Evolutionary conservation across 1,139 yeast genomes (phyloP).

Genomic region (Candida dubliniensis): DNA sequence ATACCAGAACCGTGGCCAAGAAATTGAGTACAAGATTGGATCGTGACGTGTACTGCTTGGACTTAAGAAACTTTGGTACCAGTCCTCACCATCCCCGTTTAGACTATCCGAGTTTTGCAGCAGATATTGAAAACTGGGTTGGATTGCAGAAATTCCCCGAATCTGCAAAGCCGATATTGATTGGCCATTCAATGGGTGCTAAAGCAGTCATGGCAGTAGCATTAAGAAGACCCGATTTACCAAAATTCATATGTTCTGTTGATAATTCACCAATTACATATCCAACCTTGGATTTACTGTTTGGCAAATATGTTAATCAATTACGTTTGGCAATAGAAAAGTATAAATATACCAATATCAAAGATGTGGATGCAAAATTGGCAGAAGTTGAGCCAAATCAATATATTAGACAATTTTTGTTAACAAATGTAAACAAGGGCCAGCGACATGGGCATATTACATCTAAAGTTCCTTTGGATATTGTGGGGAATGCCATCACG

Average conservation of each 20-base stretch:
- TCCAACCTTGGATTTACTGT: conserved; percentile 53
- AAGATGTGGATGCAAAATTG: conserved; percentile 69
- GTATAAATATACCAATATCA: conserved; percentile 46
- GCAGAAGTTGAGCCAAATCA: conserved; percentile 59
- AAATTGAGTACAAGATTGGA: conserved; percentile 40
- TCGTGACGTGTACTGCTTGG: conserved; percentile 66
- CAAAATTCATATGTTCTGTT: conserved; percentile 68
- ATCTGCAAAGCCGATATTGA: conserved; percentile 53
- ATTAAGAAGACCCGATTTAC: conserved; percentile 64
- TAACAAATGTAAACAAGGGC: conserved; percentile 64
- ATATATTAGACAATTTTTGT: conserved; percentile 68
- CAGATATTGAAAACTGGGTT: conserved; percentile 78
- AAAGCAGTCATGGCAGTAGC: conserved; percentile 90
- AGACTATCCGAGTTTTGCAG: conserved; percentile 79
- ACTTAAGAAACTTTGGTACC: conserved; percentile 88
- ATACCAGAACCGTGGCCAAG: conserved; percentile 74
- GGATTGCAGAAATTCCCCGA: conserved; percentile 40
- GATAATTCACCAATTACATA: conserved; percentile 87
- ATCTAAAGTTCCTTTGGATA: conserved; percentile 69
- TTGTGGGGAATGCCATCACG: conserved; percentile 62
- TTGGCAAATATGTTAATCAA: conserved; percentile 66
- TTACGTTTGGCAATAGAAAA: conserved; percentile 54
- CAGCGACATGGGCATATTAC: conserved; percentile 36
- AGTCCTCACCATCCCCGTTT: conserved; percentile 73
- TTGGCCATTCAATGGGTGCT: conserved; percentile 98